A percentile compares a stretch with the other conserved stretches of the same genome.
phyloP scores from a whole-genome alignment of 306 rosid genomes.

The Gleditsia sinensis region DNA sequence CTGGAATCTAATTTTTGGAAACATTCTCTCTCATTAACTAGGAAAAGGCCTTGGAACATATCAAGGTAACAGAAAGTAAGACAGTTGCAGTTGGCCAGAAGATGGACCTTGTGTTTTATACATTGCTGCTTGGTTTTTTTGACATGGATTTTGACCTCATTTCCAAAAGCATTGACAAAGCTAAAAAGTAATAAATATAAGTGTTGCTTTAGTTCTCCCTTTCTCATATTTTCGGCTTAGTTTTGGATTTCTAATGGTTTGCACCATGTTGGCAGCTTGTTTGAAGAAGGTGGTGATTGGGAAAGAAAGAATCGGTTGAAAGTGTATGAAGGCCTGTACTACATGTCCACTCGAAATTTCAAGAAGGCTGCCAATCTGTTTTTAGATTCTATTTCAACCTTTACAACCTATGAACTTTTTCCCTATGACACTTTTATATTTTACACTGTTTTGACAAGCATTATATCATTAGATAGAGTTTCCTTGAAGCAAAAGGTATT shows the following conservation, averaged over 20 bases:
- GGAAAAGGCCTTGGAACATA: constrained; percentile 93
- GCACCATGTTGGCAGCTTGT: constrained; percentile 61
- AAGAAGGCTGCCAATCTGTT: constrained; percentile 85
- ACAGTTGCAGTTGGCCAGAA: constrained; percentile 98
- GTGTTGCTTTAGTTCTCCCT: background rate
- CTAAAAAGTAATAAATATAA: constrained; percentile 56
- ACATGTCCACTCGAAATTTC: constrained; percentile 92
- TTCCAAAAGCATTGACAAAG: constrained; percentile 94
- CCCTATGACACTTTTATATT: constrained; percentile 91
- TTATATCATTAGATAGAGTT: constrained; percentile 94
- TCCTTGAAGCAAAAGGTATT: constrained; percentile 89
- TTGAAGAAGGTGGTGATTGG: constrained; percentile 99
- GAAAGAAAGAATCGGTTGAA: constrained; percentile 95
- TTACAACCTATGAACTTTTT: constrained; percentile 88
- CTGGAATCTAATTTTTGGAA: constrained; percentile 20
- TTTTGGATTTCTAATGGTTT: constrained; percentile 38
- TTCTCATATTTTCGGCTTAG: constrained; percentile 10
- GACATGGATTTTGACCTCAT: constrained; percentile 96
- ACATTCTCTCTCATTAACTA: constrained; percentile 38
- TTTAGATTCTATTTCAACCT: constrained; percentile 94
- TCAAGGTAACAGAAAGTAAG: constrained; percentile 89
- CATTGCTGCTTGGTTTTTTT: constrained; percentile 91
- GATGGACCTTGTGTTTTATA: constrained; percentile 94
- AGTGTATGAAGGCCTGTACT: constrained; percentile 93
- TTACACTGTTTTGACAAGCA: constrained; percentile 92